phyloP scores from a whole-genome alignment of 257 asterid species.

The Solanum verrucosum region DNA sequence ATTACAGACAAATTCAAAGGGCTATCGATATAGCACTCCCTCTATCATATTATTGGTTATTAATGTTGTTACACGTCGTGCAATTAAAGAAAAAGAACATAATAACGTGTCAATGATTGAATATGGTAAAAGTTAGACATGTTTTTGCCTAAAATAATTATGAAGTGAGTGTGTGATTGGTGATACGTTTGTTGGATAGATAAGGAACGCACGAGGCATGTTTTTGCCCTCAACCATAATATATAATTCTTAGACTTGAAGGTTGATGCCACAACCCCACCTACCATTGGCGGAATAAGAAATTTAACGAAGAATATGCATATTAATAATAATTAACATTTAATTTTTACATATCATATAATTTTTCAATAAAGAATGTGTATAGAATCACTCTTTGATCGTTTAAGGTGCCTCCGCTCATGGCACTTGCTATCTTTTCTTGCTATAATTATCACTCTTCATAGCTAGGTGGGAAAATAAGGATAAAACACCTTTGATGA shows the following conservation, averaged over 20 bases:
- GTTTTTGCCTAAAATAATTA: background rate
- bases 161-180: constrained; percentile 7
- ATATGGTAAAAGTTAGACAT: background rate
- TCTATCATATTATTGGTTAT: background rate
- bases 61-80: background rate
- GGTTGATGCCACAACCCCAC: background rate
- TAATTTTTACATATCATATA: too few species aligned
- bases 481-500: background rate
- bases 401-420: too few species aligned
- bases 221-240: background rate
- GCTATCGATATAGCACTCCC: background rate
- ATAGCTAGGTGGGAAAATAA: background rate
- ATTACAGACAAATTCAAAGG: background rate
- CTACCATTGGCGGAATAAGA: background rate
- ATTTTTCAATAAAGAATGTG: too few species aligned
- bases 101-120: background rate
- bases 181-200: constrained; percentile 17
- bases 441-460: background rate
- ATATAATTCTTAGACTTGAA: background rate
- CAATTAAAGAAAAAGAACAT: background rate
- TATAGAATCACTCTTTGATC: too few species aligned
- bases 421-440: background rate
- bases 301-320: too few species aligned
- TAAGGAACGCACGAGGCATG: constrained; percentile 10
- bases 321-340: too few species aligned